These are phyloP conservation scores for Naegleria lovaniensis DNA, from an alignment of 208 protist species.

Conservation along the genomic window DNA sequence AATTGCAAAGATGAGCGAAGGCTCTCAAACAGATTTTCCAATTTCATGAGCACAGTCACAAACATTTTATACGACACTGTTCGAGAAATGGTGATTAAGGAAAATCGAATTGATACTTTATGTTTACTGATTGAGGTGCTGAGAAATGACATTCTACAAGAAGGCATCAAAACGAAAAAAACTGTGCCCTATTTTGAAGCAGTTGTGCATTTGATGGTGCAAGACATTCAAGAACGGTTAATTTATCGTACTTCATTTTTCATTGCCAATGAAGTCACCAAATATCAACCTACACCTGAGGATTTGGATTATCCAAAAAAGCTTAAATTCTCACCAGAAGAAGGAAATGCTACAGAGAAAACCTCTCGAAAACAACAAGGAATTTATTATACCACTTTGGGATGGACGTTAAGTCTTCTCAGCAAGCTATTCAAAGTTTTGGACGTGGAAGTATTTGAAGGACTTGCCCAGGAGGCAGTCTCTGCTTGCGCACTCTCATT, in stretches of 20 bases:
- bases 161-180: neutral
- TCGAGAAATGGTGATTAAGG: neutral
- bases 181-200: neutral
- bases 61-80: neutral
- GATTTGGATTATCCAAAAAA: slow-evolving; percentile 3
- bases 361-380: neutral
- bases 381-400: slow-evolving; percentile 23
- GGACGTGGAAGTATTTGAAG: slow-evolving; percentile 37
- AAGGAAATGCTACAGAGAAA: neutral
- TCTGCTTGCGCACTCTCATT: slow-evolving; percentile 14
- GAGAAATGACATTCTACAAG: neutral
- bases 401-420: slow-evolving; percentile 32
- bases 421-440: slow-evolving; percentile 14
- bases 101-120: neutral
- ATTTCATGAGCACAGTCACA: neutral
- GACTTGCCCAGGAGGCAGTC: slow-evolving; percentile 36
- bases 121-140: neutral
- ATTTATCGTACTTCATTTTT: slow-evolving; percentile 30
- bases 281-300: neutral
- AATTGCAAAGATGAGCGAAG: neutral
- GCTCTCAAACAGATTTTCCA: neutral
- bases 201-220: slow-evolving; percentile 28
- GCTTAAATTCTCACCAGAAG: neutral
- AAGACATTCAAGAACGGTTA: slow-evolving; percentile 38
- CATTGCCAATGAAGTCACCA: slow-evolving; percentile 20